Base-by-base conservation (phyloP, 2,329 filamentous ascomycete species). In the Colletotrichum orbiculare region DNA sequence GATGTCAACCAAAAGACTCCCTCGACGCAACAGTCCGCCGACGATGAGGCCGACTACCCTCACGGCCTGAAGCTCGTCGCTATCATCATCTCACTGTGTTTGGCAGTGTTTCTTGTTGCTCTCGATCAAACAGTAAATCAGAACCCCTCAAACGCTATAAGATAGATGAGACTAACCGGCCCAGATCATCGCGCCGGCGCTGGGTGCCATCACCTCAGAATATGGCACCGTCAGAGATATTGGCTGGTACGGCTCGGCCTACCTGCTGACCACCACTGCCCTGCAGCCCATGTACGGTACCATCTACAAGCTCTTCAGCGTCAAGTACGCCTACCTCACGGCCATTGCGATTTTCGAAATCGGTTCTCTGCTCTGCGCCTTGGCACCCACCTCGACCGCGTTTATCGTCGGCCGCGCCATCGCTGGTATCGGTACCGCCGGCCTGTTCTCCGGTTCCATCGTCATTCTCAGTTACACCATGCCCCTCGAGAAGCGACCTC, bases 321-420 rank as follows among this genome's bases (percentile, higher is more conserved):
- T 85, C 71, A 85, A 85, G 71, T 73, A 71, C 56, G 73, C 77
- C 8, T 85, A 81, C 67, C 77, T 85, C 25, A 56, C 15, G 9
- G 76, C 78, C 66, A 75, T 82, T 64, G 76, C 79, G 69, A 74
- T 82, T 67, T 82, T 82, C 54, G 80, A 81, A 68, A 35, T 81
- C 34, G 81, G 81, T n/a, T 80, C 77, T 45, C 69, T 82, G 63
- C 63, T 83, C 37, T 80, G 77, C 42, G 83, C 78, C 43, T 73
- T 81, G 2, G 79, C 83, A 2, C 82, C 81, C 0, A 76, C 71
- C 4, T 84, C 82, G 15, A 78, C 77, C 3, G 78, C 80, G 39
- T 82, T 87, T 53, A 86, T 87, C 56, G 74, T 85, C 4, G 84
- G 84, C 2, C 78, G 84, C 13, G 83, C 84, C 17, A 71, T 87